Conservation (phyloP, 306 rosid species). For the Luffa aegyptiaca region DNA sequence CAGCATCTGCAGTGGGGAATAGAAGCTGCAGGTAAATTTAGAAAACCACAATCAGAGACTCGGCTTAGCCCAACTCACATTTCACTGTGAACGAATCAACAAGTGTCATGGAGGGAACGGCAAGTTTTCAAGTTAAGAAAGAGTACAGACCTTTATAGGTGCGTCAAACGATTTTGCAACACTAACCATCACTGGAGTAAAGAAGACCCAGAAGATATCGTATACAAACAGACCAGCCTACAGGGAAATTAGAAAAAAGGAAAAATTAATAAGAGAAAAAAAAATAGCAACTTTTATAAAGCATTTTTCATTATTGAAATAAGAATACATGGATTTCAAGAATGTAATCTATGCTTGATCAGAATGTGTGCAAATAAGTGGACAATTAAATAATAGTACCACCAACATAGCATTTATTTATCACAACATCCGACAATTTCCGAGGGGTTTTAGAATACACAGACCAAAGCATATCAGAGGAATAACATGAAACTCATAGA, state of each 20-base stretch:
- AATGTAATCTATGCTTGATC: not conserved
- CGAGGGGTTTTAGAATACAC: not conserved
- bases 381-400: not conserved
- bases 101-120: slow-evolving; percentile 1
- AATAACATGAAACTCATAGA: not conserved
- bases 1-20: slow-evolving; percentile 86
- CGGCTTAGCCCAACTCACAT: not conserved
- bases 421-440: not conserved
- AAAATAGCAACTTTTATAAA: not conserved
- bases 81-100: not conserved
- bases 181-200: slow-evolving; percentile 99
- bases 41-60: slow-evolving; percentile 10
- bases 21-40: slow-evolving; percentile 53
- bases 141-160: slow-evolving; percentile 78
- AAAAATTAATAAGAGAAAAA: not conserved
- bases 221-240: slow-evolving; percentile 97
- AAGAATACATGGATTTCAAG: not conserved
- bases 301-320: not conserved
- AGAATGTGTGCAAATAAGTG: not conserved
- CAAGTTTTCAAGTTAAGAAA: slow-evolving; percentile 9
- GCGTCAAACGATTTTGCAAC: slow-evolving; percentile 99
- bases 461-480: not conserved
- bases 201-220: slow-evolving; percentile 99
- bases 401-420: not conserved
- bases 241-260: slow-evolving; percentile 16